Evolutionary conservation across 768 basidiomycete species (phyloP).

Genomic region (Podaxis mareebaensis): DNA sequence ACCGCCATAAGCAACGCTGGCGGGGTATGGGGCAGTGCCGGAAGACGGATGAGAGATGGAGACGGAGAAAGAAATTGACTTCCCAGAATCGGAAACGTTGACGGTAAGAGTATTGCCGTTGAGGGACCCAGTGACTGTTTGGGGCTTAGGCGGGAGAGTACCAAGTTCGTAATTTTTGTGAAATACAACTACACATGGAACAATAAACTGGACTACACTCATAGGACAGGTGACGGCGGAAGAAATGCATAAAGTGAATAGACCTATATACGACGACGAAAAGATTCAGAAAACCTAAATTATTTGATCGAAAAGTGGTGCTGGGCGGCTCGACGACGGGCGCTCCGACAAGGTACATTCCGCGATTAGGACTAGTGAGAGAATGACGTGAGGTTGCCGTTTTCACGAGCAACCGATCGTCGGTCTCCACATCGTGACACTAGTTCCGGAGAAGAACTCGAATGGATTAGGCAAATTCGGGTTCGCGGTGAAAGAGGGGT

Average conservation of each 20-base stretch:
- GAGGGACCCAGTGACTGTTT: constrained; percentile 41
- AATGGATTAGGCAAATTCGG: constrained; percentile 39
- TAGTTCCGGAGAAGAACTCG: constrained; percentile 41
- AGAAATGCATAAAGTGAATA: too few species aligned
- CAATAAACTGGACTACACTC: too few species aligned
- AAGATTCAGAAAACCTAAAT: too few species aligned
- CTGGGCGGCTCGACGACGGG: too few species aligned
- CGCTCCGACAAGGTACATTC: too few species aligned
- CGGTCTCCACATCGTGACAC: constrained; percentile 22
- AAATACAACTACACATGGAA: too few species aligned
- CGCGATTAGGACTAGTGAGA: too few species aligned
- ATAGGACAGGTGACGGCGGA: too few species aligned
- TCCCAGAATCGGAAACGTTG: constrained; percentile 45
- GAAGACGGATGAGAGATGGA: constrained; percentile 46
- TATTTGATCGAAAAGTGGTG: too few species aligned
- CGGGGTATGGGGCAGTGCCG: constrained; percentile 46
- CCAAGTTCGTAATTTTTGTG: constrained; percentile 50
- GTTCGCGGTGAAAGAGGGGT: constrained; percentile 32
- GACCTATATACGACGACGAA: too few species aligned
- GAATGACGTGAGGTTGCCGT: too few species aligned
- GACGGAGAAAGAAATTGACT: constrained; percentile 49
- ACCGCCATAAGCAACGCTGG: constrained; percentile 52
- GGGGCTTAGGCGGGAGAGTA: constrained; percentile 43
- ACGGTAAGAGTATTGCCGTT: constrained; percentile 39
- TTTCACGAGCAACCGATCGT: too few species aligned